Evolutionary conservation across 805 yeast genomes (phyloP), one percentile per base, ranked within the genome.

Genomic region (Wickerhamiella dianesei): DNA sequence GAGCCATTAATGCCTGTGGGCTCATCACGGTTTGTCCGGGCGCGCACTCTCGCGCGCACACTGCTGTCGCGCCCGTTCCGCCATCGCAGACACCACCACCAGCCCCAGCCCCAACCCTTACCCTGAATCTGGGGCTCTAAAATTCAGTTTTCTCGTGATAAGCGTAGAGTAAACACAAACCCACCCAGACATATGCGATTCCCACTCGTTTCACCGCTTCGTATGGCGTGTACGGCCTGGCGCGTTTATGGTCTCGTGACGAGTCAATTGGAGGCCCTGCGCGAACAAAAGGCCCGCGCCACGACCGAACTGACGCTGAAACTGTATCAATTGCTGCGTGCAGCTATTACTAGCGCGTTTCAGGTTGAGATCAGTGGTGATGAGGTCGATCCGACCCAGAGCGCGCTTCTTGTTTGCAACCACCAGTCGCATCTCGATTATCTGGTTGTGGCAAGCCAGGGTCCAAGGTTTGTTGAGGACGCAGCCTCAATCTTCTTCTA

Each of bases 341-440:
- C 5, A 3, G 22, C 46, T 3, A 44, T 41, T 35, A 35, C 35
- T n/a, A 46, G 48, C 14, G 41, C 50, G 16, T 49, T 53, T 18
- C 35, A 32, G 2, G 20, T 42, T 20, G 49, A 46, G n/a, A 3
- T 45, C 18, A 25, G 20, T 8, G 61, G 61, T 0, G 51, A 51
- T 16, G 14, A 17, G 3, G 32, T 59, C 3, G 44, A 48, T 21
- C 48, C 53, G 18, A 41, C 48, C 13, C 56, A 65, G 48, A 56
- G 62, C 25, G 72, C 71, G 44, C 21, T 60, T 46, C 44, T 66
- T 48, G 25, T 65, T 43, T 63, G 75, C 44, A 86, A 85, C 56
- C 95, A 86, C 59, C 69, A 70, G 44, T 79, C 92, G 0, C 54
- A 80, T 6, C 73, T 76, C 13, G 95, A 86, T 59, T 77, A 79